Percentiles rank a stretch among this genome's conserved stretches.
These are phyloP conservation scores for Wallacemonas sp. DNA, from an alignment of 208 protist species.

Conservation along the genomic window DNA sequence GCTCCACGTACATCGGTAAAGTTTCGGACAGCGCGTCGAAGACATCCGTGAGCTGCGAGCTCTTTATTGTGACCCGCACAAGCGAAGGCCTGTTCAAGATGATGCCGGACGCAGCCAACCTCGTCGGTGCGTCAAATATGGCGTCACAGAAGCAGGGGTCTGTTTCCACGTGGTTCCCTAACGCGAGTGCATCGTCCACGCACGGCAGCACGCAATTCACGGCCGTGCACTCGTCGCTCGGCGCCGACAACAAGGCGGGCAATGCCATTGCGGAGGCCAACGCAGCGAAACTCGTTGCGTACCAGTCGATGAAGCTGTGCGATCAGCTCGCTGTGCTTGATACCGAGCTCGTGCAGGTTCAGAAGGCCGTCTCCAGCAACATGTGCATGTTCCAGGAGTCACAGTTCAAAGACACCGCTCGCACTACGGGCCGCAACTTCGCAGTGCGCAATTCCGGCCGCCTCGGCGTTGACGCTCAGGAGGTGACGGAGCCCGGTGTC, in stretches of 20 bases:
- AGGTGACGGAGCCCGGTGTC: constrained; percentile 31
- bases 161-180: constrained; percentile 69
- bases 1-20: constrained; percentile 74
- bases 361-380: constrained; percentile 64
- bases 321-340: constrained; percentile 67
- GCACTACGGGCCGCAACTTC: constrained; percentile 71
- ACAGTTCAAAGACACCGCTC: constrained; percentile 66
- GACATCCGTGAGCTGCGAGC: constrained; percentile 73
- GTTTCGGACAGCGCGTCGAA: constrained; percentile 56
- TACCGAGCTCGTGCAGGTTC: constrained; percentile 59
- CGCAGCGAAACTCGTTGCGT: constrained; percentile 58
- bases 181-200: constrained; percentile 15
- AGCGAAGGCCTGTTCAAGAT: constrained; percentile 66
- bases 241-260: constrained; percentile 61
- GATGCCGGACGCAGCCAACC: constrained; percentile 70
- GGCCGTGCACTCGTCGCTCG: constrained; percentile 77
- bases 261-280: constrained; percentile 65
- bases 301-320: constrained; percentile 77
- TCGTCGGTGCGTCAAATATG: constrained; percentile 66
- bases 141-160: constrained; percentile 27
- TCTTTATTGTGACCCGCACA: constrained; percentile 76
- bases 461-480: constrained; percentile 18
- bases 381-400: constrained; percentile 83
- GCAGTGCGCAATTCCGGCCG: constrained; percentile 72
- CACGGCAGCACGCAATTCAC: constrained; percentile 34